Conservation (phyloP, 768 basidiomycete genomes). For the Mycena belliarum region DNA sequence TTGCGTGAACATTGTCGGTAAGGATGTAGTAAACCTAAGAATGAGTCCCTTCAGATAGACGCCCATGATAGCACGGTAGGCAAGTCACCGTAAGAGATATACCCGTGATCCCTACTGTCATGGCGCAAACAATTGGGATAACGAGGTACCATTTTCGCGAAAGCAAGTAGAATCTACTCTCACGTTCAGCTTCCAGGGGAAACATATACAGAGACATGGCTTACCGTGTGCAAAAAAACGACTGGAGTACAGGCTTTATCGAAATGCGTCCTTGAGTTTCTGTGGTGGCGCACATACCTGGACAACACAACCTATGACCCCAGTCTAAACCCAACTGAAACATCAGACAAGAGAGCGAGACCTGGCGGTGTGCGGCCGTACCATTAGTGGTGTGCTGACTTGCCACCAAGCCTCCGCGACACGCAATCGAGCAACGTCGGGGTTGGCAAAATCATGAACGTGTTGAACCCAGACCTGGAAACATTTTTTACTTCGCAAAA, state of each 20-base stretch:
- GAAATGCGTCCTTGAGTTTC: neutral
- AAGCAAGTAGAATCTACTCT: conserved; percentile 3
- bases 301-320: conserved; percentile 1
- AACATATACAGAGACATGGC: neutral
- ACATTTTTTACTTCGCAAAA: neutral
- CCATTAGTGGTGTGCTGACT: conserved; percentile 4
- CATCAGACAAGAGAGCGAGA: neutral
- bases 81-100: neutral
- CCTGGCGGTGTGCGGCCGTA: neutral
- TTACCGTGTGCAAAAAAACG: conserved; percentile 9
- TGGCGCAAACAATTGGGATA: neutral
- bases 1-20: neutral
- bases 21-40: conserved; percentile 1
- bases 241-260: neutral
- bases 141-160: conserved; percentile 2
- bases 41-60: neutral
- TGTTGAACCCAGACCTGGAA: conserved; percentile 3
- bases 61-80: neutral
- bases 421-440: conserved; percentile 1
- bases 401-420: conserved; percentile 9
- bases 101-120: conserved; percentile 9
- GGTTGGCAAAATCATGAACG: conserved; percentile 7
- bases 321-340: conserved; percentile 1
- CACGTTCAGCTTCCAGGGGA: neutral
- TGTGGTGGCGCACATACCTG: neutral